Percentiles rank a stretch among this genome's conserved stretches.
Conservation (phyloP, 768 basidiomycete genomes). For the Calocybe indica region DNA sequence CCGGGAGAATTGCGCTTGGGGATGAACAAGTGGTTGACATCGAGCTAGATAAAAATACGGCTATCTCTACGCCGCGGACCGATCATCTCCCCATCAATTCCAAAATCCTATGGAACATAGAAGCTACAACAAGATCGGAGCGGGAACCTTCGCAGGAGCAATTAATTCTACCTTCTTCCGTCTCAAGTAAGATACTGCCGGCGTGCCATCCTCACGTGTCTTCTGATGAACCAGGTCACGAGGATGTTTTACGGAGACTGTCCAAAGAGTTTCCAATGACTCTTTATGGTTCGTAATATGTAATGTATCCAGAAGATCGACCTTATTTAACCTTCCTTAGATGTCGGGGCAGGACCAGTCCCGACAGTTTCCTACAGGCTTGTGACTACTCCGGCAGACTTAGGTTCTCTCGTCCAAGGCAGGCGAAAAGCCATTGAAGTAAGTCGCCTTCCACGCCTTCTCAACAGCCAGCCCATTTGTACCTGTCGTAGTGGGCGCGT, state of each 20-base stretch:
- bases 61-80: conserved; percentile 26
- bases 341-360: conserved; percentile 15
- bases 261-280: conserved; percentile 37
- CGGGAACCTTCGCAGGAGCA: too few relatives aligned
- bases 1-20: conserved; percentile 26
- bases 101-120: conserved; percentile 32
- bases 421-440: conserved; percentile 50
- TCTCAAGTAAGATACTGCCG: conserved; percentile 4
- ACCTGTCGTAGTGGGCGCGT: conserved; percentile 37
- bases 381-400: conserved; percentile 24
- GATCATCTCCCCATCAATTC: conserved; percentile 26
- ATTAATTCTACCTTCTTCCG: not conserved
- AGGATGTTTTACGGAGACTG: conserved; percentile 23
- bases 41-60: conserved; percentile 42
- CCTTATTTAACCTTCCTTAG: conserved; percentile 13
- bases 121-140: not conserved
- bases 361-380: conserved; percentile 34
- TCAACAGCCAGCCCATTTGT: not conserved
- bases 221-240: conserved; percentile 12
- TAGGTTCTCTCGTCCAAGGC: conserved; percentile 32
- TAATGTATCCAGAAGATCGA: conserved; percentile 30
- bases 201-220: too few relatives aligned
- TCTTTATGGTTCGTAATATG: conserved; percentile 24
- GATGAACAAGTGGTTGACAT: conserved; percentile 50
- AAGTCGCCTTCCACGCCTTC: conserved; percentile 4